These are phyloP conservation scores for Zygotorulaspora mrakii DNA, from an alignment of 1,139 yeast species.

Conservation along the genomic window DNA sequence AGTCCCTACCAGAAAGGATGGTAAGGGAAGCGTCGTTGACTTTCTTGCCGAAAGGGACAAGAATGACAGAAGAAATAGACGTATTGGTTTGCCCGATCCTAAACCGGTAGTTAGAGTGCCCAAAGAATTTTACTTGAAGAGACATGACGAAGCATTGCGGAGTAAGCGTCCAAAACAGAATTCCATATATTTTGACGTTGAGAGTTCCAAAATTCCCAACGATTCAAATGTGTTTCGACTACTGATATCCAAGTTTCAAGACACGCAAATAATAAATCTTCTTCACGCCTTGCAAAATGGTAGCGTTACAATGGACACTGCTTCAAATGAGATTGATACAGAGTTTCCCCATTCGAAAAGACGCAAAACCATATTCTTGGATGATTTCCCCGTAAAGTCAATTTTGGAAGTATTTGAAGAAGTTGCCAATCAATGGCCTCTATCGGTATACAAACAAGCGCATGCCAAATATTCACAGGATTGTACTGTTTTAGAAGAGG, in stretches of 20 bases:
- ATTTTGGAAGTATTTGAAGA: conserved; percentile 31
- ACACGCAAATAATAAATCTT: conserved; percentile 23
- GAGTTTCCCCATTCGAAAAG: conserved; percentile 12
- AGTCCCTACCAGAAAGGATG: conserved; percentile 34
- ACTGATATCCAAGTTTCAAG: conserved; percentile 26
- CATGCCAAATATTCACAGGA: conserved; percentile 20
- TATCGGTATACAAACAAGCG: conserved; percentile 28
- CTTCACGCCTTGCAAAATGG: conserved; percentile 34
- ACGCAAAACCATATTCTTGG: conserved; percentile 35
- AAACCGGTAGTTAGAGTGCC: conserved; percentile 34
- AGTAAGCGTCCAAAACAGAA: conserved; percentile 21
- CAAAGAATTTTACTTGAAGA: conserved; percentile 32
- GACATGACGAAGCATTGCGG: conserved; percentile 27
- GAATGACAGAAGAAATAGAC: conserved; percentile 28
- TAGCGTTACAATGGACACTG: conserved; percentile 29
- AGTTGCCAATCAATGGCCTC: conserved; percentile 33
- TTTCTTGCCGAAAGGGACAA: conserved; percentile 28
- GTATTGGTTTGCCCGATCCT: conserved; percentile 27
- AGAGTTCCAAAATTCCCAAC: conserved; percentile 10
- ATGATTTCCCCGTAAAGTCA: conserved; percentile 31
- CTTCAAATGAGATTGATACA: conserved; percentile 12
- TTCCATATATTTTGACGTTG: conserved; percentile 22
- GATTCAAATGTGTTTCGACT: conserved; percentile 22
- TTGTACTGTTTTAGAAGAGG: conserved; percentile 21
- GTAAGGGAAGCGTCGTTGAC: conserved; percentile 33